Base-by-base conservation (phyloP, 2,329 filamentous ascomycete species). In the Exophiala aquamarina region DNA sequence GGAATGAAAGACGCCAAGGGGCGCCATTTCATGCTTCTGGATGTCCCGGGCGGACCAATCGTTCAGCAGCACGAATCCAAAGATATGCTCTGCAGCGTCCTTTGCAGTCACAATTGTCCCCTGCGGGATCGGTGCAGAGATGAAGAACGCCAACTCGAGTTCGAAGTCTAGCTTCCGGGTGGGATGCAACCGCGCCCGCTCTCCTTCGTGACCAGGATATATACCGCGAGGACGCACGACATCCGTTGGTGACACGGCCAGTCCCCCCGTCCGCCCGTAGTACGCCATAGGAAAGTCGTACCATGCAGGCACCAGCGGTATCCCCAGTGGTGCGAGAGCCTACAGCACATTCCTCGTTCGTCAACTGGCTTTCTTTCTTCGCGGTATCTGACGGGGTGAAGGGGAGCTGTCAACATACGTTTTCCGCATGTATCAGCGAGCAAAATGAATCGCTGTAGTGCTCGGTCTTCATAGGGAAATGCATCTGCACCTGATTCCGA, bases 61-160 rank as follows among this genome's bases (percentile, higher is more conserved):
- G 59, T 93, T 93, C 75, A 92, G 78, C 44, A 93, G 68, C 0
- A 92, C 87, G 17, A 88, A 75, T 8, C 88, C 88, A 60, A 92
- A 92, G 19, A 93, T 75, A 59, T 83, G 76, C 18, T 87, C 77
- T 41, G 84, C 80, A 0, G 87, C 87, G 33, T 83, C 68, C 2
- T 71, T 68, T 15, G 90, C 76, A 1, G 72, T 66, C 15, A 92
- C 74, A 0, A 81, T 76, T 42, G 77, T 69, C 4, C 87, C 86
- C 58, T 87, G 71, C 1, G 74, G 65, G 59, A 86, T 89, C 1
- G 75, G 70, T 38, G 69, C 78, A 63, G 79, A 81, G 7, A 92
- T 75, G 59, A 91, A 87, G 33, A 82, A 86, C 2, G 85, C 88
- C 11, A 93, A 69, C 66, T 93, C 88, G 1, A 92, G 74, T 66